Evolutionary conservation across 2,329 filamentous ascomycete species (phyloP).

Genomic region (Verticillium albo-atrum): DNA sequence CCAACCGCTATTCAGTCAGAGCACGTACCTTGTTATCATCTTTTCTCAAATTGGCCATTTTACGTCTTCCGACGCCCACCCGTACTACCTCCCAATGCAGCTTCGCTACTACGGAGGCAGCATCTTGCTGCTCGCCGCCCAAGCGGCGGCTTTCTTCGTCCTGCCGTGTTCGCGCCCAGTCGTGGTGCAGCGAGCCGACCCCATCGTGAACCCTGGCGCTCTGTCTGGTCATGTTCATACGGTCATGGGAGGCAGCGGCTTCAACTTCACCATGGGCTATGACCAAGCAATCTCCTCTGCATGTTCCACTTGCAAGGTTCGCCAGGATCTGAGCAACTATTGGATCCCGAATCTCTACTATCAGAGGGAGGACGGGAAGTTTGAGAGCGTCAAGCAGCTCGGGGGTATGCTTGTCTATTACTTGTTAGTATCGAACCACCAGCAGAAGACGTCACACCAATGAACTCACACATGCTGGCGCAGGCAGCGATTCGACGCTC

Average conservation of each 20-base stretch:
- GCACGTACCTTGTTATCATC: neutral
- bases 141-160: conserved; percentile 10
- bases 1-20: neutral
- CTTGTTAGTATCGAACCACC: conserved; percentile 27
- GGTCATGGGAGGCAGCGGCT: conserved; percentile 59
- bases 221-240: conserved; percentile 56
- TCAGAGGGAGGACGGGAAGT: conserved; percentile 50
- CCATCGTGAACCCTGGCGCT: conserved; percentile 50
- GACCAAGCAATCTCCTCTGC: conserved; percentile 44
- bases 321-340: conserved; percentile 61
- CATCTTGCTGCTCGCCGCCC: neutral
- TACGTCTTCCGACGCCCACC: neutral
- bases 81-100: neutral
- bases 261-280: conserved; percentile 50
- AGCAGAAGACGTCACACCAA: neutral
- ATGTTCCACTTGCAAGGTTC: conserved; percentile 62
- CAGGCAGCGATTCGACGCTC: conserved; percentile 34
- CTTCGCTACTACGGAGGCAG: neutral
- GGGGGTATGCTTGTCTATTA: conserved; percentile 49
- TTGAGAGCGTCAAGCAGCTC: conserved; percentile 34
- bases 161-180: conserved; percentile 11
- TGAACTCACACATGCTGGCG: neutral
- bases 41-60: neutral
- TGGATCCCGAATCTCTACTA: conserved; percentile 58
- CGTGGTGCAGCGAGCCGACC: conserved; percentile 46